Evolutionary conservation across 768 basidiomycete species (phyloP), one percentile per base, ranked within the genome.

Genomic region (Termitomyces sp.): DNA sequence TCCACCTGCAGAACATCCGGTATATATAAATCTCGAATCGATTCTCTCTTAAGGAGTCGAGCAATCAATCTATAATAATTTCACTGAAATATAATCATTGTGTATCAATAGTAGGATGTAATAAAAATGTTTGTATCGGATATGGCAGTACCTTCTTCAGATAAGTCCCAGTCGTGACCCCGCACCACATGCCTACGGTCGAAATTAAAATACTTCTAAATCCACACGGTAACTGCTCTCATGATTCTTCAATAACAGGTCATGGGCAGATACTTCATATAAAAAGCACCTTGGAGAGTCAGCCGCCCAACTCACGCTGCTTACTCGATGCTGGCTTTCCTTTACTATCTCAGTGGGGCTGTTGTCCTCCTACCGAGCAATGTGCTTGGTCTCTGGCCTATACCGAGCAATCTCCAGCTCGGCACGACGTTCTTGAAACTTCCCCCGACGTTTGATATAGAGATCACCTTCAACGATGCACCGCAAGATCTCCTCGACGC

Each of bases 401-500:
- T 82, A 54, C 85, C 85, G 2, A 71, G 73, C 11, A 76, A 78
- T 5, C 69, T 82, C 6, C 70, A 78, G 38, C 79, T 79, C 1
- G 81, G 82, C 6, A 70, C 73, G 0, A 69, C 73, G 15, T 69
- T 83, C 39, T 64, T 83, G 22, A 76, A 78, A 42, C 81, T 91
- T 51, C 75, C 83, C 0, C 65, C 76, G 0, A 59, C 67, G 33
- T 90, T 91, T 68, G 68, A 72, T 59, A 87, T 90, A 69, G 68
- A 74, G 9, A 59, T 84, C 63, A 64, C 73, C n/a, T 68, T 80
- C 40, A 58, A 70, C 24, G 70, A 76, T 49, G 71, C 83, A 1
- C 86, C 88, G 0, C 63, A 71, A 20, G 89, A 91, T 70, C 76
- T 91, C 48, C 60, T 76, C 22, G 81, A 79, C n/a, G 89, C 89